Evolutionary conservation across 495 filamentous ascomycete genomes (phyloP).

Genomic region (Eremomyces bilateralis): DNA sequence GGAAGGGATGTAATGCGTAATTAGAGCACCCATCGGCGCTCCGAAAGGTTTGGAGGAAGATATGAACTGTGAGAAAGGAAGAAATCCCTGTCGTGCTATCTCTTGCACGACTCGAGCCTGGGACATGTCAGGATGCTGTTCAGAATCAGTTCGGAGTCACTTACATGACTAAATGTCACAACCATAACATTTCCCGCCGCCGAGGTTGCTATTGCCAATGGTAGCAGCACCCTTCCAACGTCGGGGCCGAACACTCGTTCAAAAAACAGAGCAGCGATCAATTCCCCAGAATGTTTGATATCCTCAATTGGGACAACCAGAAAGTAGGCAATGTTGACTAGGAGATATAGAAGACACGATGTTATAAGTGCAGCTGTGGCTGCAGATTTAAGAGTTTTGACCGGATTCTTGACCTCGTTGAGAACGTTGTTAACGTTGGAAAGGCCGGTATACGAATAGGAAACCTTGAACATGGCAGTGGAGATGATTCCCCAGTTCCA

Average conservation of each 20-base stretch:
- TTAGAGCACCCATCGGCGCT: slow-evolving; percentile 41
- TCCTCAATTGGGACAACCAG: slow-evolving; percentile 6
- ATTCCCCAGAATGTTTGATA: slow-evolving; percentile 3
- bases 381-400: slow-evolving; percentile 42
- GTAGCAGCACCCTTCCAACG: slow-evolving; percentile 33
- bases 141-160: not conserved
- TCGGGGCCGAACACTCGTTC: slow-evolving; percentile 6
- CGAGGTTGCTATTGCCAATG: slow-evolving; percentile 41
- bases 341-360: slow-evolving; percentile 36
- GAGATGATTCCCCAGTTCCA: slow-evolving; percentile 33
- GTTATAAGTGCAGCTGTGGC: slow-evolving; percentile 38
- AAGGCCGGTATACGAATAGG: slow-evolving; percentile 48
- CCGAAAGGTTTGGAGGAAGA: slow-evolving; percentile 46
- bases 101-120: slow-evolving; percentile 51
- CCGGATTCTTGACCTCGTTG: slow-evolving; percentile 49
- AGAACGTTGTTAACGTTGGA: slow-evolving; percentile 57
- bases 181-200: slow-evolving; percentile 61
- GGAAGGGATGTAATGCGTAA: slow-evolving; percentile 47
- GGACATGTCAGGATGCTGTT: slow-evolving; percentile 3
- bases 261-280: slow-evolving; percentile 10
- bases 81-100: slow-evolving; percentile 43
- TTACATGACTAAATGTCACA: slow-evolving; percentile 31
- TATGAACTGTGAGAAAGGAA: slow-evolving; percentile 39
- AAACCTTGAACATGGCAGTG: slow-evolving; percentile 49
- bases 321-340: slow-evolving; percentile 36